Conservation (phyloP, 108 stramenopile species). For the Fragilaria crotonensis region DNA sequence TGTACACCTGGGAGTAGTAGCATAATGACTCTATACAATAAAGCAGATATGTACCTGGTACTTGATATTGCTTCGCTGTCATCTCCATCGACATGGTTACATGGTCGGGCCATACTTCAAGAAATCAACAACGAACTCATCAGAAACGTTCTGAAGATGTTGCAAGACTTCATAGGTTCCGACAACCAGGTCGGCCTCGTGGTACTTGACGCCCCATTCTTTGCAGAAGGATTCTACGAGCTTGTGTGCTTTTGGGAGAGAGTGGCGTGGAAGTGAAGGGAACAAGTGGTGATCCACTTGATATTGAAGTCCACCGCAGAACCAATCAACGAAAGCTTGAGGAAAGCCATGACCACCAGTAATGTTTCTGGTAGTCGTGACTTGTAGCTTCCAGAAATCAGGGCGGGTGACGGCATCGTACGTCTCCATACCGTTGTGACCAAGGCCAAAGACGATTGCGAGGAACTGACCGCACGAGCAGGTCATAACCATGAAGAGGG, state of each 20-base stretch:
- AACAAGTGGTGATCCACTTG: conserved; percentile 99
- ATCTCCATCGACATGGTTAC: too few relatives aligned
- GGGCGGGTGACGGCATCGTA: conserved; percentile 93
- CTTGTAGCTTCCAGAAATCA: conserved; percentile 99
- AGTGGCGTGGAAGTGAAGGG: conserved; percentile 95
- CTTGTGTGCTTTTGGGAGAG: conserved; percentile 79
- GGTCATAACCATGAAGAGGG: conserved; percentile 67
- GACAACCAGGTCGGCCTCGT: conserved; percentile 74
- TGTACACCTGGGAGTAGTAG: too few relatives aligned
- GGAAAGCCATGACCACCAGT: conserved; percentile 89
- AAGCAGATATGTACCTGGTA: too few relatives aligned
- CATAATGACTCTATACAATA: too few relatives aligned
- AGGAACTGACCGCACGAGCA: conserved; percentile 89
- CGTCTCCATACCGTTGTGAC: conserved; percentile 99
- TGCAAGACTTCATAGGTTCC: conserved; percentile 79
- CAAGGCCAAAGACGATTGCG: conserved; percentile 96
- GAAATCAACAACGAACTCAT: conserved; percentile 78
- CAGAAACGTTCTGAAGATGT: conserved; percentile 62
- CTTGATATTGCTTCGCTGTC: too few relatives aligned
- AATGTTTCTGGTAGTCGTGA: conserved; percentile 97
- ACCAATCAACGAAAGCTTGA: conserved; percentile 95
- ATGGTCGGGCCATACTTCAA: conserved; percentile 85
- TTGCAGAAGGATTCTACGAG: conserved; percentile 94
- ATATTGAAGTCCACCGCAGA: conserved; percentile 97
- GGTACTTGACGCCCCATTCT: conserved; percentile 93